Percentiles rank a stretch among this genome's conserved stretches.
phyloP scores from a whole-genome alignment of 106 monocot species.

The Cymbidium sinense region DNA sequence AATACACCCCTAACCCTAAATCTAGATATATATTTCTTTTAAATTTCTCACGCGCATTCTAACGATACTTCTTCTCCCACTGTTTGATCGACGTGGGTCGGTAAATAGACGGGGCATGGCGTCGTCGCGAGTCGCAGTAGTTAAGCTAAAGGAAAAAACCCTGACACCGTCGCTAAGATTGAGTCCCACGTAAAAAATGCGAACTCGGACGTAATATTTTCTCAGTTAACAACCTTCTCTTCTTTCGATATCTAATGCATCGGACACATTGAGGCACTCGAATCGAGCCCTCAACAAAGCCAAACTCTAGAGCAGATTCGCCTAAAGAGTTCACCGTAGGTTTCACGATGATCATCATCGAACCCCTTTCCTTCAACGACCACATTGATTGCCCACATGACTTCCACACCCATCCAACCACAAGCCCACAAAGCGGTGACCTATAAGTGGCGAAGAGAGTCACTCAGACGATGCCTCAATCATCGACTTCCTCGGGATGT shows the following conservation, averaged over 20 bases:
- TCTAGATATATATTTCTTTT: too few species aligned
- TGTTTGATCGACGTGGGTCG: too few species aligned
- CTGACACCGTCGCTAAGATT: too few species aligned
- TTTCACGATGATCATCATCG: not conserved
- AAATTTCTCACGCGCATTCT: too few species aligned
- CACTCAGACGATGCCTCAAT: constrained; percentile 33
- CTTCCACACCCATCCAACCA: constrained; percentile 75
- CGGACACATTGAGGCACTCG: not conserved
- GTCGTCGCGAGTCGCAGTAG: too few species aligned
- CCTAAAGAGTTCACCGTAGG: not conserved
- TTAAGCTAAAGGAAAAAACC: too few species aligned
- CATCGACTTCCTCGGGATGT: constrained; percentile 40
- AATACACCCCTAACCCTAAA: too few species aligned
- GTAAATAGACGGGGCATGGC: too few species aligned
- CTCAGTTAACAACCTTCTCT: constrained; percentile 1
- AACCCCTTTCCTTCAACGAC: constrained; percentile 17
- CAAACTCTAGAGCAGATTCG: not conserved
- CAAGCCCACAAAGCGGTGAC: constrained; percentile 45
- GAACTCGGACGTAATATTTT: too few species aligned
- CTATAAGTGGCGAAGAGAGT: constrained; percentile 51
- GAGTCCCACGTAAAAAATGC: too few species aligned
- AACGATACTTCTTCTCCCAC: too few species aligned
- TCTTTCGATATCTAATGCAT: not conserved
- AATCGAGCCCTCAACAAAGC: constrained; percentile 7
- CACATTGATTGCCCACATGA: constrained; percentile 42